These are phyloP conservation scores for Elaeis guineensis DNA, from an alignment of 176 grass and related monocot species.

Conservation along the genomic window DNA sequence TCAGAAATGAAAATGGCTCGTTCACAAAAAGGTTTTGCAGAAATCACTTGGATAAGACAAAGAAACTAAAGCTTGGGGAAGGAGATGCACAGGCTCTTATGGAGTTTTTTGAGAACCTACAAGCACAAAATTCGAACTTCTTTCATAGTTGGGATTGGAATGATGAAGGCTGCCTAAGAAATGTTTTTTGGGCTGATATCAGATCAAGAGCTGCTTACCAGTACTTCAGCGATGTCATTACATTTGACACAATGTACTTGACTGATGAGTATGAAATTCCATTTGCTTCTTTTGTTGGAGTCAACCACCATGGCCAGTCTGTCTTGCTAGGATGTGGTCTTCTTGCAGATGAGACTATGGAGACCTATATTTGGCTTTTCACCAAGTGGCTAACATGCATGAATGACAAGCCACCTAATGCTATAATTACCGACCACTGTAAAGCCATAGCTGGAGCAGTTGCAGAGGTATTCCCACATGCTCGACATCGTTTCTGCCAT, in stretches of 20 bases:
- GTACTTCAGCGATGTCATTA: conserved; percentile 27
- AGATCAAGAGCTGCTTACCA: no score
- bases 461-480: conserved; percentile 49
- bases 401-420: conserved; percentile 61
- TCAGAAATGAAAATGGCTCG: no score
- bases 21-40: no score
- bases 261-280: conserved; percentile 42
- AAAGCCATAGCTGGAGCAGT: conserved; percentile 48
- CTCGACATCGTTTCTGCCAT: conserved; percentile 59
- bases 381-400: conserved; percentile 70
- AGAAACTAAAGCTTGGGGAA: no score
- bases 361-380: conserved; percentile 65
- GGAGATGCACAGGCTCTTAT: no score
- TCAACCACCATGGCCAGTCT: conserved; percentile 84
- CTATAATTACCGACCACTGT: conserved; percentile 53
- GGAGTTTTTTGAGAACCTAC: no score
- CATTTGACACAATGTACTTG: conserved; percentile 62
- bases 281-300: conserved; percentile 57
- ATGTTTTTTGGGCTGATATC: no score
- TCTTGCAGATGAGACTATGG: conserved; percentile 46
- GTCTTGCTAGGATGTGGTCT: conserved; percentile 65
- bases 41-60: no score
- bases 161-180: no score
- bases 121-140: no score
- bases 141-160: no score